Percentiles rank a stretch among this genome's conserved stretches.
Conservation (phyloP, 2,329 filamentous ascomycete species). For the Tolypocladium inflatum region DNA sequence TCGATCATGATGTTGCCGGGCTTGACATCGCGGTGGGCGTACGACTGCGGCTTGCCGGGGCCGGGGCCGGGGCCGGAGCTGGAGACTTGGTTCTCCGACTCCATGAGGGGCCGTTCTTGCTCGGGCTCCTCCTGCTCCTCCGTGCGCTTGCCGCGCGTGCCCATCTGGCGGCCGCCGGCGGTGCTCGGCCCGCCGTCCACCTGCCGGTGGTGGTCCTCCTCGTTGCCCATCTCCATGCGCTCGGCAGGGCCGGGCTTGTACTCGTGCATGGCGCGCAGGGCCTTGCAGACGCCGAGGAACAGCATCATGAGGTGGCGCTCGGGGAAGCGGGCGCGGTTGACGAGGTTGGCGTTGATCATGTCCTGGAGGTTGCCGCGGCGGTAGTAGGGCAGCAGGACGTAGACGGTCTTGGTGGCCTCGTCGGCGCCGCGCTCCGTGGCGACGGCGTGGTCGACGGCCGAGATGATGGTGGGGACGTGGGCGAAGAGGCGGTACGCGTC, state of each 20-base stretch:
- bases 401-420: slow-evolving; percentile 76
- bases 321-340: slow-evolving; percentile 87
- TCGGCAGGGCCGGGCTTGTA: slow-evolving; percentile 48
- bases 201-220: slow-evolving; percentile 21
- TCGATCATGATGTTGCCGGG: slow-evolving; percentile 98
- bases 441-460: slow-evolving; percentile 73
- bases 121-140: slow-evolving; percentile 63
- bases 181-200: not conserved
- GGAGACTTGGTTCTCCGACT: slow-evolving; percentile 54
- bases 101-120: slow-evolving; percentile 77
- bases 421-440: slow-evolving; percentile 60
- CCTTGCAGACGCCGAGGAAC: slow-evolving; percentile 86
- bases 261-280: slow-evolving; percentile 82
- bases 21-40: slow-evolving; percentile 95
- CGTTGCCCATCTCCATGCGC: slow-evolving; percentile 43
- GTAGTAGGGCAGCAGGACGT: slow-evolving; percentile 94
- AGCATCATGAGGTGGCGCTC: slow-evolving; percentile 80
- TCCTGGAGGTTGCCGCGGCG: slow-evolving; percentile 92
- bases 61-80: slow-evolving; percentile 50
- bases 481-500: slow-evolving; percentile 91
- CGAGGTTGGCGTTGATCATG: slow-evolving; percentile 95
- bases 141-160: slow-evolving; percentile 30
- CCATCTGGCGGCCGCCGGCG: slow-evolving; percentile 11
- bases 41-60: slow-evolving; percentile 60
- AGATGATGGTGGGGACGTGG: slow-evolving; percentile 77